A percentile compares a stretch with the other conserved stretches of the same genome.
Evolutionary conservation across 257 asterid genomes (phyloP).

Genomic region (Cordia subcordata): DNA sequence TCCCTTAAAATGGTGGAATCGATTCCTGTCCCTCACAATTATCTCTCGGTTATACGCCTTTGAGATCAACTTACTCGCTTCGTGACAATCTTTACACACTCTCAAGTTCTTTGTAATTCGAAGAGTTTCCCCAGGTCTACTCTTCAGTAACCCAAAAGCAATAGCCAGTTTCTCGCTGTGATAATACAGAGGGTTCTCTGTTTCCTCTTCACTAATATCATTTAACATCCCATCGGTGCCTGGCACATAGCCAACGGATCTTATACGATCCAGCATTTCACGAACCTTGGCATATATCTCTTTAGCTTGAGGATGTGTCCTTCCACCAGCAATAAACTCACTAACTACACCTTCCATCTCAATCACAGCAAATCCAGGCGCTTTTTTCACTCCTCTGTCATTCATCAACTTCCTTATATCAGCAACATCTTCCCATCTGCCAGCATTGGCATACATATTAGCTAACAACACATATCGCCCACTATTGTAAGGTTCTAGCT

Average conservation of each 20-base stretch:
- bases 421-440: slow-evolving; percentile 76
- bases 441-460: slow-evolving; percentile 62
- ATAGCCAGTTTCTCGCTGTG: slow-evolving; percentile 89
- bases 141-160: slow-evolving; percentile 66
- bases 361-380: slow-evolving; percentile 57
- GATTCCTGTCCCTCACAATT: slow-evolving; percentile 65
- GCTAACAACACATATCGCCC: slow-evolving; percentile 80
- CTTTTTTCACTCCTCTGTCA: slow-evolving; percentile 76
- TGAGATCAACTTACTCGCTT: slow-evolving; percentile 62
- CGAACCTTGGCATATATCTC: slow-evolving; percentile 57
- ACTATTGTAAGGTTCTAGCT: slow-evolving; percentile 68
- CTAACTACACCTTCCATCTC: slow-evolving; percentile 52
- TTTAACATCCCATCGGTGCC: slow-evolving; percentile 38
- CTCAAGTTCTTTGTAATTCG: slow-evolving; percentile 75
- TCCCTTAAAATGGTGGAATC: slow-evolving; percentile 69
- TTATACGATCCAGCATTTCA: slow-evolving; percentile 55
- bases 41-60: slow-evolving; percentile 59
- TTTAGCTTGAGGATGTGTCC: slow-evolving; percentile 53
- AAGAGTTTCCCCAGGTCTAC: slow-evolving; percentile 50
- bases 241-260: slow-evolving; percentile 48
- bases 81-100: slow-evolving; percentile 76
- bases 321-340: slow-evolving; percentile 78
- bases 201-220: slow-evolving; percentile 53
- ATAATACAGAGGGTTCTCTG: slow-evolving; percentile 53
- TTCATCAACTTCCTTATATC: slow-evolving; percentile 69